Percentiles rank a stretch among this genome's conserved stretches.
These are phyloP conservation scores for Blastomyces parvus DNA, from an alignment of 2,329 filamentous ascomycete genomes.

Conservation along the genomic window DNA sequence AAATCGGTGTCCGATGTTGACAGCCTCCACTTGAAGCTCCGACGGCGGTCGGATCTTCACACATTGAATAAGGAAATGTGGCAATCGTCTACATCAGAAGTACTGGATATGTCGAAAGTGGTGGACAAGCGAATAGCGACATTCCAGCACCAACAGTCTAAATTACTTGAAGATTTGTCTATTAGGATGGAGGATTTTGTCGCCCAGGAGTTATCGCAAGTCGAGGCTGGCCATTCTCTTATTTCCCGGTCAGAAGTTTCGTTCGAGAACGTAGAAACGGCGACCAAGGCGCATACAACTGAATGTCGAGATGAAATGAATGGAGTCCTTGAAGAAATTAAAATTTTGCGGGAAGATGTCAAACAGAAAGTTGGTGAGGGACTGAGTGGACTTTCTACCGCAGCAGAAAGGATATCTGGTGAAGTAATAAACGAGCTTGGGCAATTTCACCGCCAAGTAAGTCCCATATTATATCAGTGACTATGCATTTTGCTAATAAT, in stretches of 20 bases:
- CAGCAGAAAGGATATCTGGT: constrained; percentile 78
- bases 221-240: constrained; percentile 60
- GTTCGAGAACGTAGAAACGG: constrained; percentile 58
- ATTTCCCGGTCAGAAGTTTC: constrained; percentile 58
- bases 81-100: constrained; percentile 64
- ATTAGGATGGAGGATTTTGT: constrained; percentile 69
- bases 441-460: constrained; percentile 64
- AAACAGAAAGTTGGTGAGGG: constrained; percentile 79
- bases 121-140: constrained; percentile 66
- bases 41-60: constrained; percentile 75
- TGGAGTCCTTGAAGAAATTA: constrained; percentile 82
- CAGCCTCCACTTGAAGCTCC: constrained; percentile 75
- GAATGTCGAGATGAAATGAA: constrained; percentile 76
- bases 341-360: constrained; percentile 75
- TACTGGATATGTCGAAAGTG: constrained; percentile 63
- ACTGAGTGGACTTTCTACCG: constrained; percentile 68
- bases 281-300: constrained; percentile 46
- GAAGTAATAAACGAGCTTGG: constrained; percentile 80
- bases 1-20: constrained; percentile 71
- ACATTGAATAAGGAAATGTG: constrained; percentile 68
- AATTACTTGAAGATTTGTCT: constrained; percentile 59
- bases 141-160: constrained; percentile 63
- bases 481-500: constrained; percentile 15
- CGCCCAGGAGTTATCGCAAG: constrained; percentile 59
- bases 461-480: constrained; percentile 10